Evolutionary conservation across 2,329 filamentous ascomycete species (phyloP).

Genomic region (Eutypella sp.): DNA sequence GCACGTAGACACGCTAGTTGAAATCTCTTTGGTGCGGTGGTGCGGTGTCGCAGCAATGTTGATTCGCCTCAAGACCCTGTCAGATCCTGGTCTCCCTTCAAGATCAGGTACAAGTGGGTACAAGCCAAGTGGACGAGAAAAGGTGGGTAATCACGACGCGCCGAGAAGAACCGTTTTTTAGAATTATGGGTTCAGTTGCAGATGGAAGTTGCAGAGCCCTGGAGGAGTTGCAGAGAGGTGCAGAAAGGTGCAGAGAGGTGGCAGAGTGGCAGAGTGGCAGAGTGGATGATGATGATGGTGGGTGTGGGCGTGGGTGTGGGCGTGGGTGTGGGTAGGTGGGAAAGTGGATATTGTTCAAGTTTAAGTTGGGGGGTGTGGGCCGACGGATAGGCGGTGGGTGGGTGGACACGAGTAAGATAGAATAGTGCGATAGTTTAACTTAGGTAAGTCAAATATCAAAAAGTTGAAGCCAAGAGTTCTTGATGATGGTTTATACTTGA

Average conservation of each 20-base stretch:
- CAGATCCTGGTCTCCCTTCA: neutral
- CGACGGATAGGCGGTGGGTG: neutral
- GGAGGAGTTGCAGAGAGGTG: too few species aligned
- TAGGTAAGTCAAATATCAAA: too few species aligned
- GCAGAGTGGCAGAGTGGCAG: neutral
- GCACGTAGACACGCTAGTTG: neutral
- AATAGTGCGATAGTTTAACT: too few species aligned
- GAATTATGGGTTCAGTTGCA: too few species aligned
- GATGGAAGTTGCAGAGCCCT: too few species aligned
- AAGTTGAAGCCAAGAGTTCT: too few species aligned
- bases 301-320: too few species aligned
- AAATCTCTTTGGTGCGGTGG: neutral
- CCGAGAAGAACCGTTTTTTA: conserved; percentile 1
- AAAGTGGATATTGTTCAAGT: too few species aligned
- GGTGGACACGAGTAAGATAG: conserved; percentile 1
- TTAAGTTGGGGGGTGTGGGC: too few species aligned
- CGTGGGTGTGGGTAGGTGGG: too few species aligned
- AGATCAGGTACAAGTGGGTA: conserved; percentile 1
- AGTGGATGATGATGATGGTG: neutral
- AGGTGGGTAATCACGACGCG: neutral
- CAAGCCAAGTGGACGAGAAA: neutral
- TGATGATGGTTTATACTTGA: neutral
- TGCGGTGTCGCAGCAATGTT: neutral
- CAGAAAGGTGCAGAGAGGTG: too few species aligned
- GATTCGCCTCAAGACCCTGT: neutral